Conservation (phyloP, 169 alveolate genomes). For the Eimeria maxima region DNA sequence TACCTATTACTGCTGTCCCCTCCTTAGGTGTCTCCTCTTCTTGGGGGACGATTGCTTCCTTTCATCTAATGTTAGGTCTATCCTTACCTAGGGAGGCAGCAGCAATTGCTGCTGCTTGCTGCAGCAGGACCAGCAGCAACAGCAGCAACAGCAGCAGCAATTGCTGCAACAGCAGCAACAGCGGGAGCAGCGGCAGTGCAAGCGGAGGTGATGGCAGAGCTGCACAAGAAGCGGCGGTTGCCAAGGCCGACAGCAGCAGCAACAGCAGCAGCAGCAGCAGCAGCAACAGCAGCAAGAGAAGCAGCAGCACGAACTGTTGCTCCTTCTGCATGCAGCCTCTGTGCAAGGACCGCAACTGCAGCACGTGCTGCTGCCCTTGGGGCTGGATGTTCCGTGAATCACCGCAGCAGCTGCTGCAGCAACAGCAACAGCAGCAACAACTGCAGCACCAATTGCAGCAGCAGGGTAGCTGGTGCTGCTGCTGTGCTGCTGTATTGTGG, state of each 20-base stretch:
- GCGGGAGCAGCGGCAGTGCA: neutral
- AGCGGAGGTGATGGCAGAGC: neutral
- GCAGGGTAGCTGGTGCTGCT: constrained; percentile 18
- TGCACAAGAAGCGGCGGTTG: neutral
- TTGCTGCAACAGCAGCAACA: neutral
- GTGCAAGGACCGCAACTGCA: neutral
- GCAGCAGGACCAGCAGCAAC: neutral
- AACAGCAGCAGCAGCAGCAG: constrained; percentile 59
- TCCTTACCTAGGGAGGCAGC: neutral
- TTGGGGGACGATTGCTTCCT: neutral
- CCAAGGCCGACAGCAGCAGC: neutral
- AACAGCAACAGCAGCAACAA: constrained; percentile 9
- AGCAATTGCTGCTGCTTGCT: constrained; percentile 34
- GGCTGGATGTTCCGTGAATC: constrained; percentile 2
- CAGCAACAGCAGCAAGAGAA: constrained; percentile 28
- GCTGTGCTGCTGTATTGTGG: constrained; percentile 38
- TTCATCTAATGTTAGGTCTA: neutral
- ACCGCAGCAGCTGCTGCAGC: neutral
- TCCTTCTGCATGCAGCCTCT: constrained; percentile 37
- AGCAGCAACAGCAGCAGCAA: constrained; percentile 8
- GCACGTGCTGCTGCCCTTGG: constrained; percentile 11
- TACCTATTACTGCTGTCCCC: constrained; percentile 14
- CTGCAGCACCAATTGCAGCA: constrained; percentile 53
- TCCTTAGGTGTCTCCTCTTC: neutral
- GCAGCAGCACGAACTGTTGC: too few species aligned